Evolutionary conservation across 306 rosid genomes (phyloP).

Genomic region (Begonia masoniana): DNA sequence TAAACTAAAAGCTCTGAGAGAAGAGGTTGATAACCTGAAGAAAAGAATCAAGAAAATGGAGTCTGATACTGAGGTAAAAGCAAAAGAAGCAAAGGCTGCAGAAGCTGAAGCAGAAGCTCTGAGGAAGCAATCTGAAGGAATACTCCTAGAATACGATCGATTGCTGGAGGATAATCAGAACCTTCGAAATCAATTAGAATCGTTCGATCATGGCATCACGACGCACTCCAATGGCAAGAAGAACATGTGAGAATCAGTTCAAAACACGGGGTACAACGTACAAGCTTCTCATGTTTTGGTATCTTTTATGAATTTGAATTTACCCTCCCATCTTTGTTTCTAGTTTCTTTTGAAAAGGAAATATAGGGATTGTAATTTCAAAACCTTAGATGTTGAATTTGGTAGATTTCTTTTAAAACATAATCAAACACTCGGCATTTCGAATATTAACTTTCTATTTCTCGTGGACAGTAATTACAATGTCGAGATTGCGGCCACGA

Average conservation of each 20-base stretch:
- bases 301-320: too few relatives aligned
- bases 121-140: conserved; percentile 75
- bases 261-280: too few relatives aligned
- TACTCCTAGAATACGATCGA: conserved; percentile 80
- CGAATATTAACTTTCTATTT: too few relatives aligned
- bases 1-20: conserved; percentile 40
- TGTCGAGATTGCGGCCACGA: too few relatives aligned
- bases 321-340: too few relatives aligned
- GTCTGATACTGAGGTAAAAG: conserved; percentile 42
- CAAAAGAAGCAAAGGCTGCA: conserved; percentile 33
- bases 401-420: too few relatives aligned
- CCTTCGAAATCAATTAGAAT: conserved; percentile 57
- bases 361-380: too few relatives aligned
- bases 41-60: conserved; percentile 43
- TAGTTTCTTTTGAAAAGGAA: too few relatives aligned
- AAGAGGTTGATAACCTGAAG: conserved; percentile 41
- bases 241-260: conserved; percentile 16
- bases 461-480: too few relatives aligned
- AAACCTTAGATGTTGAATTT: too few relatives aligned
- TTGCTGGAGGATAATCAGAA: conserved; percentile 71
- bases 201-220: conserved; percentile 35
- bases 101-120: conserved; percentile 64
- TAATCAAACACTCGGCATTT: too few relatives aligned
- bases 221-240: conserved; percentile 31
- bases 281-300: too few relatives aligned